Evolutionary conservation across 305 asterid genomes (phyloP), one percentile per base, ranked within the genome.

Genomic region (Lippia alba): DNA sequence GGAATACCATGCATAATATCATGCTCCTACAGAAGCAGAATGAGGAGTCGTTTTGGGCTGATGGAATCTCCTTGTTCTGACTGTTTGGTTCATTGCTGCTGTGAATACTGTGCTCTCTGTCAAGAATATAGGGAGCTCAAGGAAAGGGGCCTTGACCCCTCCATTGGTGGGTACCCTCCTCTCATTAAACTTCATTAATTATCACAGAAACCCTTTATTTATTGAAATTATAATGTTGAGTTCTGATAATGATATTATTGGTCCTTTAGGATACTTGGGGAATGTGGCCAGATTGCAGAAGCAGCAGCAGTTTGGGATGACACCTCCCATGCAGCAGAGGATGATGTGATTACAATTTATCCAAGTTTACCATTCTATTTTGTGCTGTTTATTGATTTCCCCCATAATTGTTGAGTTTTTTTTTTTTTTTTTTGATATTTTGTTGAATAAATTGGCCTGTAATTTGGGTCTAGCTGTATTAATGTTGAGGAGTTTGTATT

Each of bases 81-180:
- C 57, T 89, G 86, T 64, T 1, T 81, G 6, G 71, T 85, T 63
- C 96, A 89, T 72, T 87, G 94, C 76, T 78, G 71, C 10, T 87
- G 91, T 24, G 94, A 84, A 12, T 77, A 62, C 8, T 87, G 96
- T 66, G 94, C 92, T 66, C 86, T 89, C 11, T 89, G 94, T 60
- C 94, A 89, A 74, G 92, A 85, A 65, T 89, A 89, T 40, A 73
- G 92, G 34, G 94, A 89, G 82, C 96, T 89, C 49, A 56, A 82
- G 10, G 33, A 9, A 0, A 78, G 89, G 57, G 90, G 85, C 62
- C 11, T 77, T 48, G 94, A 89, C 74, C 94, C 94, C 54, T 56
- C 92, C 56, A 80, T 89, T 57, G 92, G 91, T 88, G 76, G 5
- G 57, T 36, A 0, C 32, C n/a, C 19, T 1, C 36, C 48, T 4